These are phyloP conservation scores for Malus hybrid DNA, from an alignment of 331 rosid genomes.

Conservation along the genomic window DNA sequence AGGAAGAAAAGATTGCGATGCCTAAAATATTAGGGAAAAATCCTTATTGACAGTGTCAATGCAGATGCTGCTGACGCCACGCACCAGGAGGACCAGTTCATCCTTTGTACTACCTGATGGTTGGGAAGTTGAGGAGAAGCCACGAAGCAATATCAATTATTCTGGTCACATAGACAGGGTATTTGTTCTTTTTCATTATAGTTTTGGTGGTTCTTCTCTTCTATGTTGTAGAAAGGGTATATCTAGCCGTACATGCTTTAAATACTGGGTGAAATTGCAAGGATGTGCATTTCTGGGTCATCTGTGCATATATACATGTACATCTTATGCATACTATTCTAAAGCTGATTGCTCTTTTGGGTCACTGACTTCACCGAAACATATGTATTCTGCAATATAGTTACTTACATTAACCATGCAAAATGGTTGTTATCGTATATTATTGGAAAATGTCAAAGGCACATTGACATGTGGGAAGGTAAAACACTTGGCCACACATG, in stretches of 20 bases:
- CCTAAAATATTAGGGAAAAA: neutral
- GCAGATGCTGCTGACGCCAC: slow-evolving; percentile 19
- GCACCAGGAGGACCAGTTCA: neutral
- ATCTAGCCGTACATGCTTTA: neutral
- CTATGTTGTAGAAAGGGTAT: neutral
- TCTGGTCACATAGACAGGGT: slow-evolving; percentile 23
- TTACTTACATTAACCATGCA: neutral
- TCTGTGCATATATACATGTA: neutral
- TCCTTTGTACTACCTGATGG: slow-evolving; percentile 28
- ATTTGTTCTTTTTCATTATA: slow-evolving; percentile 2
- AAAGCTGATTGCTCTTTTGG: neutral
- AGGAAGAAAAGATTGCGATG: neutral
- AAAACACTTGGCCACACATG: no score
- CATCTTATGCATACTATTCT: neutral
- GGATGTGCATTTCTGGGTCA: neutral
- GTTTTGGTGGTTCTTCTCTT: neutral
- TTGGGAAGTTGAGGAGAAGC: slow-evolving; percentile 30
- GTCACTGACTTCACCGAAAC: neutral
- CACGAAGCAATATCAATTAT: slow-evolving; percentile 4
- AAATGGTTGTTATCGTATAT: neutral
- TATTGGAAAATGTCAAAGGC: neutral
- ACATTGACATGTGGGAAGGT: no score
- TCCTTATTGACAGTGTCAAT: slow-evolving; percentile 5
- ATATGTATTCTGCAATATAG: neutral
- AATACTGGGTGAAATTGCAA: neutral